These are phyloP conservation scores for Epichloe gansuensis DNA, from an alignment of 2,329 filamentous ascomycete species.

Conservation along the genomic window DNA sequence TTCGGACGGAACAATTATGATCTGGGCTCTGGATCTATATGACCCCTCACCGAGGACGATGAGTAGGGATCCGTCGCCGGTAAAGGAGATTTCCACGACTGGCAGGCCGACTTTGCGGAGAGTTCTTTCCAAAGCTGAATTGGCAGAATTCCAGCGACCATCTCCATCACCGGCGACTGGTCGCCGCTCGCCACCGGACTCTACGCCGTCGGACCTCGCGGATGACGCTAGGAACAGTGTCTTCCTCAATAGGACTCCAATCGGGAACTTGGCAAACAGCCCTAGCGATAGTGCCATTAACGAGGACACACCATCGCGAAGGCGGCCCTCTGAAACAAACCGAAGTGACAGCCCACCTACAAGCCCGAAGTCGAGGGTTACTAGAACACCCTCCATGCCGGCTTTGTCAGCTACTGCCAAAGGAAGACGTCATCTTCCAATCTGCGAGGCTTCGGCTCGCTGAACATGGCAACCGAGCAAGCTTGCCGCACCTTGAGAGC, in stretches of 20 bases:
- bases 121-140: conserved; percentile 75
- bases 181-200: conserved; percentile 42
- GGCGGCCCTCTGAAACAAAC: conserved; percentile 32
- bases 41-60: conserved; percentile 28
- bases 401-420: conserved; percentile 32
- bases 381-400: conserved; percentile 42
- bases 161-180: conserved; percentile 28
- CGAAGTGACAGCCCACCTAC: conserved; percentile 35
- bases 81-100: conserved; percentile 42
- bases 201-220: conserved; percentile 43
- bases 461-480: conserved; percentile 53
- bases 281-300: conserved; percentile 26
- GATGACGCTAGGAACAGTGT: conserved; percentile 28
- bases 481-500: conserved; percentile 48
- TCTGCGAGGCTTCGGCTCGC: conserved; percentile 38
- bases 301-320: conserved; percentile 36
- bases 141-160: conserved; percentile 63
- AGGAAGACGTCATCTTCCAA: conserved; percentile 37
- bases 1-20: conserved; percentile 72
- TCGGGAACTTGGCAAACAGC: conserved; percentile 26
- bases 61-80: conserved; percentile 42
- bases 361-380: conserved; percentile 36
- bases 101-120: conserved; percentile 66
- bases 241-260: conserved; percentile 27
- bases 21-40: conserved; percentile 51